Conservation (phyloP, 192 early-diverging fungal genomes). For the Mortierella claussenii region DNA sequence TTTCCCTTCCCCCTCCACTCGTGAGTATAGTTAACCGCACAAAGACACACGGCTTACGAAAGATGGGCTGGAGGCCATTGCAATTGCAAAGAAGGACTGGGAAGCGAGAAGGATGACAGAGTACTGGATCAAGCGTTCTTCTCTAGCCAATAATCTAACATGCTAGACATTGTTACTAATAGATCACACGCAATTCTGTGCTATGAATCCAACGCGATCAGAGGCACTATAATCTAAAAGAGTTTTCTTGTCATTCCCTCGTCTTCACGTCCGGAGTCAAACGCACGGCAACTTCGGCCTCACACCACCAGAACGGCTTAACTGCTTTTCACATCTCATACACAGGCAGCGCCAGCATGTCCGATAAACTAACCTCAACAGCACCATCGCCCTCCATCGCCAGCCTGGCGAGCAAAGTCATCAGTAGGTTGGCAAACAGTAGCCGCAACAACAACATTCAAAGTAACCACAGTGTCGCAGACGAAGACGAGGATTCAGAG, state of each 20-base stretch:
- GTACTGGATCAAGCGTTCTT: too few species aligned
- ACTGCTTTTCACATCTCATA: background rate
- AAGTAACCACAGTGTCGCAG: constrained; percentile 3
- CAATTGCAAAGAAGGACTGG: background rate
- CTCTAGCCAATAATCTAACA: background rate
- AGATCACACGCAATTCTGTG: constrained; percentile 3
- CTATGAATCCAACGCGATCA: constrained; percentile 31
- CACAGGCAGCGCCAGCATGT: constrained; percentile 18
- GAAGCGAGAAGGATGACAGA: too few species aligned
- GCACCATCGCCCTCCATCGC: constrained; percentile 41
- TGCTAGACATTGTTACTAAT: background rate
- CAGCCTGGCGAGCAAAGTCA: constrained; percentile 35
- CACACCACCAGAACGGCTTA: background rate
- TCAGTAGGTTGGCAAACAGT: constrained; percentile 21
- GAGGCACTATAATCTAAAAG: constrained; percentile 27
- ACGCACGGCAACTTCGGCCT: background rate
- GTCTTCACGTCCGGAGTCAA: background rate
- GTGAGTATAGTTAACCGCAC: too few species aligned
- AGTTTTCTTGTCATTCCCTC: constrained; percentile 14
- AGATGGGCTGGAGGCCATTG: background rate
- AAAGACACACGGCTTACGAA: background rate
- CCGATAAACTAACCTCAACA: constrained; percentile 36
- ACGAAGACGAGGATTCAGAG: constrained; percentile 34
- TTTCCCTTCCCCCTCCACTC: background rate
- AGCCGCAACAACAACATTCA: constrained; percentile 2